Evolutionary conservation across 2,329 filamentous ascomycete genomes (phyloP).

Genomic region (Lecanosticta acicola): DNA sequence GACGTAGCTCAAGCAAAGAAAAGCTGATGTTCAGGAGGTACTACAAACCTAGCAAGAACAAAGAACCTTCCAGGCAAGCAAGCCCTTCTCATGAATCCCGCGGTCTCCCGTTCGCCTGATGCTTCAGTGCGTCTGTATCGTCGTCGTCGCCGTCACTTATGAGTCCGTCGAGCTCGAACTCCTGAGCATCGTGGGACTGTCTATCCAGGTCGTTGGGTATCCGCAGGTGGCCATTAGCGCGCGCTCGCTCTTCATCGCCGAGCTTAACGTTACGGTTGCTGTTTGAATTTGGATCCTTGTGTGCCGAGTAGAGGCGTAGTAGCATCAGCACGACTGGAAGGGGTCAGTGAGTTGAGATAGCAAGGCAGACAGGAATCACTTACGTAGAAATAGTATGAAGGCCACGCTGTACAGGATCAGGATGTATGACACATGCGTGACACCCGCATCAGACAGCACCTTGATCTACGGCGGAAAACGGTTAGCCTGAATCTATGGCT

Average conservation of each 20-base stretch:
- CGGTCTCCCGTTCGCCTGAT: conserved; percentile 2
- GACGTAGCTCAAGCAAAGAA: not conserved
- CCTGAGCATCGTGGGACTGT: conserved; percentile 72
- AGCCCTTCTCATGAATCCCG: not conserved
- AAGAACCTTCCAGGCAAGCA: not conserved
- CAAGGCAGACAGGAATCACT: conserved; percentile 28
- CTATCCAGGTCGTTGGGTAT: conserved; percentile 41
- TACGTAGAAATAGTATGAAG: conserved; percentile 83
- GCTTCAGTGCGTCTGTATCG: conserved; percentile 12
- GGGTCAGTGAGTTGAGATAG: conserved; percentile 1
- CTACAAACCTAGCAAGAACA: not conserved
- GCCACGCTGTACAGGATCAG: conserved; percentile 86
- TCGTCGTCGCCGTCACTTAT: conserved; percentile 75
- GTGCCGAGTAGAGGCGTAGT: conserved; percentile 72
- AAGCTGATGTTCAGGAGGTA: not conserved
- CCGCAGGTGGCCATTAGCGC: conserved; percentile 42
- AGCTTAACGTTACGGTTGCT: conserved; percentile 33
- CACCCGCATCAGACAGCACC: conserved; percentile 63
- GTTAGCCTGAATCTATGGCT: not conserved
- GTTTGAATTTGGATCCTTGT: conserved; percentile 40
- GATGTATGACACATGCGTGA: conserved; percentile 88
- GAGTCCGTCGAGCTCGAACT: conserved; percentile 87
- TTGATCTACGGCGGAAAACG: conserved; percentile 55
- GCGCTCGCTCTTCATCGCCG: conserved; percentile 26
- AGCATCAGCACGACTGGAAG: conserved; percentile 70